Conservation (phyloP, 2,329 filamentous ascomycete species). For the Talaromyces sp. region DNA sequence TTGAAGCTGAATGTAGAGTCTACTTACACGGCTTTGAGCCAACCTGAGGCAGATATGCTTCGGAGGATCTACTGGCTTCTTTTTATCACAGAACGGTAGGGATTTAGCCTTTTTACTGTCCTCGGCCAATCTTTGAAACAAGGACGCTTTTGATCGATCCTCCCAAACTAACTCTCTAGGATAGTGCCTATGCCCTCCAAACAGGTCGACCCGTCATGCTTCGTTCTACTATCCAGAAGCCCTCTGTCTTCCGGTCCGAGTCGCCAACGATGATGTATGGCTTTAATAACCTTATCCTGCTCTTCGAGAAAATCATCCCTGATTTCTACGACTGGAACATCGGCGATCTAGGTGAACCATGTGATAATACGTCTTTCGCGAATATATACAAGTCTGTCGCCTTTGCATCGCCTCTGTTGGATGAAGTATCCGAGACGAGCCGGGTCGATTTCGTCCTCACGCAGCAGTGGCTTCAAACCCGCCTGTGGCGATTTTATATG, state of each 20-base stretch:
- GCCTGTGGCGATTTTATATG: constrained; percentile 10
- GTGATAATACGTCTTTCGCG: not conserved
- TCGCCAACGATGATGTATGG: constrained; percentile 5
- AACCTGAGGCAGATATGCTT: not conserved
- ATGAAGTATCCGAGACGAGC: not conserved
- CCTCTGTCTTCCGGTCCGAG: constrained; percentile 2
- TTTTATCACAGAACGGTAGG: constrained; percentile 12
- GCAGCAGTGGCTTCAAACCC: constrained; percentile 12
- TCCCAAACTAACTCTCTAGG: not conserved
- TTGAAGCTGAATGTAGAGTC: constrained; percentile 10
- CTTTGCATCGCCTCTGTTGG: not conserved
- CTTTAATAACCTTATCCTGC: not conserved
- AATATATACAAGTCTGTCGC: not conserved
- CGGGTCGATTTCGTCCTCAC: constrained; percentile 7
- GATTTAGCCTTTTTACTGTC: not conserved
- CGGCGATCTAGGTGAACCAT: not conserved
- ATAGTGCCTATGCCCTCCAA: constrained; percentile 10
- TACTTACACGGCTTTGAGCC: not conserved
- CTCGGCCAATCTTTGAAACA: not conserved
- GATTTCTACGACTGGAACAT: constrained; percentile 12
- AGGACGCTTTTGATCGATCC: not conserved
- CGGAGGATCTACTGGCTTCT: constrained; percentile 14
- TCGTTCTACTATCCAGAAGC: constrained; percentile 1
- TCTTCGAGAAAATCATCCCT: constrained; percentile 4
- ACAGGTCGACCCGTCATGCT: constrained; percentile 6